Conservation (phyloP, 106 monocot species). For the Phalaenopsis aphrodite region DNA sequence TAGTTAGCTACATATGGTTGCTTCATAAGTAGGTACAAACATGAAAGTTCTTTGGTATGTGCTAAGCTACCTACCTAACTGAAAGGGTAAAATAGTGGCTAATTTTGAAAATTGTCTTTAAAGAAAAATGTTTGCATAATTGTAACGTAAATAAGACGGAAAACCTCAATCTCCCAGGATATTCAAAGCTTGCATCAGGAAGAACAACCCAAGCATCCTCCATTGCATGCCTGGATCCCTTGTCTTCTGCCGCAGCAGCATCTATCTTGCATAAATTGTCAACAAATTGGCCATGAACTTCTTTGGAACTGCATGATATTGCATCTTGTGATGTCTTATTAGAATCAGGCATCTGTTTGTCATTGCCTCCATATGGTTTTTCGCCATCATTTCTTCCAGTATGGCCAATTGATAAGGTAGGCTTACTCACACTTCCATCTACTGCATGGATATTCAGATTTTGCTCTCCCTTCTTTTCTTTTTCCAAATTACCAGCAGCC, state of each 20-base stretch:
- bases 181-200: constrained; percentile 49
- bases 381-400: constrained; percentile 10
- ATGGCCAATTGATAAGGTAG: constrained; percentile 9
- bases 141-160: neutral
- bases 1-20: no score
- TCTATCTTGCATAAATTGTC: constrained; percentile 32
- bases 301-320: constrained; percentile 8
- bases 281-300: constrained; percentile 1
- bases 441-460: constrained; percentile 6
- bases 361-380: neutral
- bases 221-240: constrained; percentile 82
- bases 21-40: no score
- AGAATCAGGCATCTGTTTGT: neutral
- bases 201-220: constrained; percentile 88
- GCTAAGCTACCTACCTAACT: neutral
- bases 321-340: constrained; percentile 7
- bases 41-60: no score
- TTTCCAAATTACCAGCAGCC: neutral
- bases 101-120: neutral
- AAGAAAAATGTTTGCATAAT: neutral
- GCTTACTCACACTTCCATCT: neutral
- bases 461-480: constrained; percentile 1
- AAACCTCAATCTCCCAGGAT: constrained; percentile 69
- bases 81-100: neutral
- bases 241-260: constrained; percentile 81